Conservation (phyloP, 2,329 filamentous ascomycete species). For the Fusarium lyarnte region DNA sequence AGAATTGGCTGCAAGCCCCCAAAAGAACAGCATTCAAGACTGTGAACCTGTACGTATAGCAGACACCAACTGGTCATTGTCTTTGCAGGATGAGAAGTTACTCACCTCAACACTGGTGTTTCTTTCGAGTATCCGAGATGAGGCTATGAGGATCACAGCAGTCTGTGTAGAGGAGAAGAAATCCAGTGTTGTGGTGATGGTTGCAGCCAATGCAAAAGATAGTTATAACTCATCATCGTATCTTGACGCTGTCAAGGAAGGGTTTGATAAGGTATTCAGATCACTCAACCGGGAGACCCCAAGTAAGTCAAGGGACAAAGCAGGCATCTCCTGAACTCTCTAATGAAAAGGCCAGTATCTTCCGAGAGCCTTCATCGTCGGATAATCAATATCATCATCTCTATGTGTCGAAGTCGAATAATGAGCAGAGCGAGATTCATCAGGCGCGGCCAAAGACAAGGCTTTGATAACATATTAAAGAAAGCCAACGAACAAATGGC, state of each 20-base stretch:
- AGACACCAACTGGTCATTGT: not conserved
- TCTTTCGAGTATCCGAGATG: slow-evolving; percentile 26
- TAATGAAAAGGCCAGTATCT: not conserved
- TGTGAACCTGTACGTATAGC: not conserved
- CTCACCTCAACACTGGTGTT: slow-evolving; percentile 30
- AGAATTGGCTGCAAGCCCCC: not conserved
- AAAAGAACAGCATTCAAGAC: not conserved
- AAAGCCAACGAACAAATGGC: not conserved
- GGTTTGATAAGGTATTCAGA: slow-evolving; percentile 27
- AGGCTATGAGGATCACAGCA: slow-evolving; percentile 22
- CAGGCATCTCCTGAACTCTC: not conserved
- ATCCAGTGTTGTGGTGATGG: slow-evolving; percentile 14
- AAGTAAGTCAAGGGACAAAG: not conserved
- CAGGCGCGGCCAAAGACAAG: not conserved
- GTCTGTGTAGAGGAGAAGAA: slow-evolving; percentile 29
- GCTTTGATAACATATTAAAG: not conserved
- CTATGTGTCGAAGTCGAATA: slow-evolving; percentile 23
- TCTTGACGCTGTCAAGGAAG: slow-evolving; percentile 20
- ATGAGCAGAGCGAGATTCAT: slow-evolving; percentile 10
- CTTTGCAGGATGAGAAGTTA: slow-evolving; percentile 28
- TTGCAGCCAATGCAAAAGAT: slow-evolving; percentile 32
- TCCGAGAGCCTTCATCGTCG: not conserved
- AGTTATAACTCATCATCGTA: slow-evolving; percentile 1
- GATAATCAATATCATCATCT: slow-evolving; percentile 13
- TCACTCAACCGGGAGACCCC: not conserved